Evolutionary conservation across 805 yeast genomes (phyloP), one percentile per base, ranked within the genome.

Genomic region (Starmerella vaccinii): DNA sequence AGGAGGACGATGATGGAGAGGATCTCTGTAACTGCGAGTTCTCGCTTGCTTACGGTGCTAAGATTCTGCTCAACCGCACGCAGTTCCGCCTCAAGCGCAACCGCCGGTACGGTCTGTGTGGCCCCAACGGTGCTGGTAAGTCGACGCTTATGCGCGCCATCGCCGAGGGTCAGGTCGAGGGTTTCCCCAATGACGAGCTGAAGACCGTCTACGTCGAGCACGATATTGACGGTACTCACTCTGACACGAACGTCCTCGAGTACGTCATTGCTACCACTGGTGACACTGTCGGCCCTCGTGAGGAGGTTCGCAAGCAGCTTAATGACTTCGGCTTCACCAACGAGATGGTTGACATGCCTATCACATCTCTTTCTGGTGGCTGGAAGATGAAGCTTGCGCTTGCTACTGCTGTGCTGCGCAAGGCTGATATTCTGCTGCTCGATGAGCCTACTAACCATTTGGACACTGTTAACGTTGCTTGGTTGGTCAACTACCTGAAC

Each of bases 391-490:
- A 92, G 77, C 82, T 90, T 73, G 97, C 97, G 71, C 81, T 90
- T 68, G 97, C 98, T 65, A 87, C 97, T 77, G 98, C 98, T 69
- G 97, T 90, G 68, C 82, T 90, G 76, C 86, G 85, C 81, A 89
- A 89, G 76, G 97, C 98, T 68, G 89, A 88, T 71, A 92, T 90
- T 70, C 79, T 90, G 74, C 79, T 90, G 75, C 83, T 90, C 73
- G 98, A 90, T 80, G 98, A 90, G 81, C 98, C 98, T 77, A 90
- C 98, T 70, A 90, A 90, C 85, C 98, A 92, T 80, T 85, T 92
- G 84, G 98, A 92, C 78, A 89, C 96, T 67, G 97, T 89, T 67
- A 92, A 92, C 77, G 98, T 92, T 69, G 96, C 95, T 70, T 92
- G 98, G 98, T 83, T 92, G 76, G 95, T 86, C 74, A 84, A 92